Evolutionary conservation across 768 basidiomycete species (phyloP).

Genomic region (Boletus insuetus): DNA sequence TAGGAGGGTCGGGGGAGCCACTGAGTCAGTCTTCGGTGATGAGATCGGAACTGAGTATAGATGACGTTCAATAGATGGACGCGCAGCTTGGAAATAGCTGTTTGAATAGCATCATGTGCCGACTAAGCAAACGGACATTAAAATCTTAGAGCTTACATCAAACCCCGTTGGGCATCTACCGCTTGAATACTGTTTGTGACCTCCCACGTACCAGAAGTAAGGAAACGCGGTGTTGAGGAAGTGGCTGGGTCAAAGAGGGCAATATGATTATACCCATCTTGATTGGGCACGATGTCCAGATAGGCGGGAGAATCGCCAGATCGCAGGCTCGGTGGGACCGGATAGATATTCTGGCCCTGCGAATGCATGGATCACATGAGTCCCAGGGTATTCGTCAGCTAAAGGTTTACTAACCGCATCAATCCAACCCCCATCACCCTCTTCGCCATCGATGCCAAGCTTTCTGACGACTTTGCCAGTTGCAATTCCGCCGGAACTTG

Average conservation of each 20-base stretch:
- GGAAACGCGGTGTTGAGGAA: slow-evolving; percentile 67
- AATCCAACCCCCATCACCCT: slow-evolving; percentile 94
- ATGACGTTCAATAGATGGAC: slow-evolving; percentile 80
- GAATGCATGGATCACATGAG: slow-evolving; percentile 14
- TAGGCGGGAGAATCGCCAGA: slow-evolving; percentile 59
- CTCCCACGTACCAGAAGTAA: slow-evolving; percentile 91
- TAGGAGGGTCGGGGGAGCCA: slow-evolving; percentile 43
- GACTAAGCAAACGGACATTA: slow-evolving; percentile 30
- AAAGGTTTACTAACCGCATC: slow-evolving; percentile 57
- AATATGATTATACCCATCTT: slow-evolving; percentile 87
- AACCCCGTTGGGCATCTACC: slow-evolving; percentile 61
- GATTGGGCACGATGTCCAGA: slow-evolving; percentile 83
- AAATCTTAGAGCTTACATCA: slow-evolving; percentile 58
- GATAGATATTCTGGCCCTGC: slow-evolving; percentile 63
- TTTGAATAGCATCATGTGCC: slow-evolving; percentile 20
- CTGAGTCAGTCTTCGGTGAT: slow-evolving; percentile 32
- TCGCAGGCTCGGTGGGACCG: slow-evolving; percentile 47
- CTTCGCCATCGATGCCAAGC: slow-evolving; percentile 79
- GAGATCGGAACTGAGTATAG: slow-evolving; percentile 81
- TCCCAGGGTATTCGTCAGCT: slow-evolving; percentile 1
- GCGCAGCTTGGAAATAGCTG: slow-evolving; percentile 88
- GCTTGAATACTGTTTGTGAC: slow-evolving; percentile 72
- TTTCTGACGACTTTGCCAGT: slow-evolving; percentile 64
- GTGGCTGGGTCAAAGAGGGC: slow-evolving; percentile 84
- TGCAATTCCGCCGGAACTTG: slow-evolving; percentile 27